Base-by-base conservation (phyloP, 2,329 filamentous ascomycete species). In the Phialophora chinensis region DNA sequence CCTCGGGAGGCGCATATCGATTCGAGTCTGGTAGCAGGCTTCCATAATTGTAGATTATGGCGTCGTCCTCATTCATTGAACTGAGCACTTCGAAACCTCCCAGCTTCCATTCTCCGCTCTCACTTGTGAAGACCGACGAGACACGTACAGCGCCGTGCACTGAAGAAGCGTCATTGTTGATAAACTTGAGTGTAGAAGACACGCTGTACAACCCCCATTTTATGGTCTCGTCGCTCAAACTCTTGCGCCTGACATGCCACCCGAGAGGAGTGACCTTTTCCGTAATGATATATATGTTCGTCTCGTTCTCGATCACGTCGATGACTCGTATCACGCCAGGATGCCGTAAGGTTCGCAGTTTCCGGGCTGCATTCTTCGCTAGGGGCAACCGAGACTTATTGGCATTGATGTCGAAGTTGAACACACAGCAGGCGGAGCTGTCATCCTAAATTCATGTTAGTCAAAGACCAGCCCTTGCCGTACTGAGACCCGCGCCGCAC, bases 101-200 rank as follows among this genome's bases (percentile, higher is more conserved):
- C 1, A 99, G 82, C 75, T 96, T 98, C 95, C 95, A 99, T 80
- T 99, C 95, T 65, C 95, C 95, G 75, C 95, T 97, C 76, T 98
- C 94, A 67, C 92, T 93, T 3, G 92, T 95, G 78, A 93, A 99
- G 70, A 99, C 85, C 0, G 94, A 97, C 0, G 91, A 91, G 23
- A 91, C 90, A 69, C 91, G 89, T 60, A 99, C 83, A 73, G 88
- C 92, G 57, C 93, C 95, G 74, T 99, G 95, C 60, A 99, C 91
- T 0, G 93, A 97, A 2, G 90, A 85, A 2, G 93, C 95, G 72
- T 99, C 95, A 56, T 91, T 89, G 75, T 99, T 99, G 77, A 99
- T 92, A 75, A 99, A 99, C 74, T 95, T 97, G 72, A 98, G 80
- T 0, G 95, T 98, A 76, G 92, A 91, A 72, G 95, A 93, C 70